Conservation (phyloP, 495 filamentous ascomycete genomes). For the Terfezia boudieri region DNA sequence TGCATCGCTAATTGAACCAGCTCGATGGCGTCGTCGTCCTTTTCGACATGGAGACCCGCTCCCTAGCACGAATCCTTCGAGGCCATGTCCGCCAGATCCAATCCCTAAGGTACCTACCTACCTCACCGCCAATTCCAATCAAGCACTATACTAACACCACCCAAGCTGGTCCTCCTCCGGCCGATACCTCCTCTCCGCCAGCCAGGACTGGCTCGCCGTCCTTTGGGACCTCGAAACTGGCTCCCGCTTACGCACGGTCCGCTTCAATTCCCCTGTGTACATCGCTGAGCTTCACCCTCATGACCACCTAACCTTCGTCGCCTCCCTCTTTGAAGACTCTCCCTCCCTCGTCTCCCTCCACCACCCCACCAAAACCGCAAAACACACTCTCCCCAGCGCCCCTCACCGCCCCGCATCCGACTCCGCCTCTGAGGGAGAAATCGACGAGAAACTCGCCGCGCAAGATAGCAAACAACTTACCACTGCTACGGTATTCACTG, state of each 20-base stretch:
- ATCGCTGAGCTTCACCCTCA: conserved; percentile 83
- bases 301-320: conserved; percentile 69
- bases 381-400: conserved; percentile 56
- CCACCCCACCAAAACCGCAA: conserved; percentile 27
- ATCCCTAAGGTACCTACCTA: conserved; percentile 30
- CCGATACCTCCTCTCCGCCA: conserved; percentile 79
- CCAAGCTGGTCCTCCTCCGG: conserved; percentile 76
- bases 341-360: conserved; percentile 70
- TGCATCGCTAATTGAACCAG: conserved; percentile 18
- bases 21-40: conserved; percentile 82
- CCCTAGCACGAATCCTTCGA: conserved; percentile 74
- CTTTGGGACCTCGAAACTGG: conserved; percentile 59
- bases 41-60: conserved; percentile 92
- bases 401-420: conserved; percentile 44
- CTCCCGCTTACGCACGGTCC: conserved; percentile 41
- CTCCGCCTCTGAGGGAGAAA: conserved; percentile 37
- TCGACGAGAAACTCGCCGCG: conserved; percentile 62
- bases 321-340: conserved; percentile 78
- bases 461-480: conserved; percentile 87
- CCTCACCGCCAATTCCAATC: conserved; percentile 15
- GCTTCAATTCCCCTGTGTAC: conserved; percentile 80
- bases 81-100: conserved; percentile 83
- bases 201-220: conserved; percentile 85
- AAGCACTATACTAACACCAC: neutral
- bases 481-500: conserved; percentile 71